Evolutionary conservation across 495 filamentous ascomycete genomes (phyloP).

Genomic region (Aspergillus saccharolyticus): DNA sequence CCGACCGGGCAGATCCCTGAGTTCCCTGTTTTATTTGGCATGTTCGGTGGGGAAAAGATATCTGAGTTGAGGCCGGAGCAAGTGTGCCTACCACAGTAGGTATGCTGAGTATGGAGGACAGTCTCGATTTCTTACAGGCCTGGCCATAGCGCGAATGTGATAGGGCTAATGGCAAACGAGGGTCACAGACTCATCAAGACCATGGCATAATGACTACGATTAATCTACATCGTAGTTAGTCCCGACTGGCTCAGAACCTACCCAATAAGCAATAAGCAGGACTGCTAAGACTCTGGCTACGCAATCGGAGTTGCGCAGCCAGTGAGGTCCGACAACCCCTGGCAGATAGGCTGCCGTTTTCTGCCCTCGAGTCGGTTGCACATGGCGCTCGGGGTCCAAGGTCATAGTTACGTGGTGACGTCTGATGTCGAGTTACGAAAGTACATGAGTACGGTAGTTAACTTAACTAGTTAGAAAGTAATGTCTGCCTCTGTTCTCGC

Average conservation of each 20-base stretch:
- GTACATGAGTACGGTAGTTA: too few species aligned
- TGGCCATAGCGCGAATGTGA: not conserved
- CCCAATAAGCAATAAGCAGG: not conserved
- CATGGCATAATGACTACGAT: not conserved
- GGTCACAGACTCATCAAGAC: not conserved
- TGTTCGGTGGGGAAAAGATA: not conserved
- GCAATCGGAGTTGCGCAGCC: not conserved
- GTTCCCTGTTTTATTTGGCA: not conserved
- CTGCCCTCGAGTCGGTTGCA: not conserved
- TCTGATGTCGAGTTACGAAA: too few species aligned
- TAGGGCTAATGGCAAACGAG: not conserved
- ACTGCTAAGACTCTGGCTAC: not conserved
- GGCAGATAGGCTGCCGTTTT: constrained; percentile 4
- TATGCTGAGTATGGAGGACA: too few species aligned
- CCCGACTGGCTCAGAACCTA: not conserved
- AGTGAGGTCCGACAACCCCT: constrained; percentile 2
- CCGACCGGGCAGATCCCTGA: not conserved
- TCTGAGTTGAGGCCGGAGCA: not conserved
- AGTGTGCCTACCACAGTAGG: not conserved
- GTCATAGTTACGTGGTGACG: constrained; percentile 6
- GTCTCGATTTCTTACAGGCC: not conserved
- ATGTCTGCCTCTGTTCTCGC: not conserved
- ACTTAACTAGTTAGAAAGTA: too few species aligned
- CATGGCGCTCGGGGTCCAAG: constrained; percentile 9
- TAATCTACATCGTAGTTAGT: not conserved